Base-by-base conservation (phyloP, 768 basidiomycete species). In the Kwoniella shandongensis region DNA sequence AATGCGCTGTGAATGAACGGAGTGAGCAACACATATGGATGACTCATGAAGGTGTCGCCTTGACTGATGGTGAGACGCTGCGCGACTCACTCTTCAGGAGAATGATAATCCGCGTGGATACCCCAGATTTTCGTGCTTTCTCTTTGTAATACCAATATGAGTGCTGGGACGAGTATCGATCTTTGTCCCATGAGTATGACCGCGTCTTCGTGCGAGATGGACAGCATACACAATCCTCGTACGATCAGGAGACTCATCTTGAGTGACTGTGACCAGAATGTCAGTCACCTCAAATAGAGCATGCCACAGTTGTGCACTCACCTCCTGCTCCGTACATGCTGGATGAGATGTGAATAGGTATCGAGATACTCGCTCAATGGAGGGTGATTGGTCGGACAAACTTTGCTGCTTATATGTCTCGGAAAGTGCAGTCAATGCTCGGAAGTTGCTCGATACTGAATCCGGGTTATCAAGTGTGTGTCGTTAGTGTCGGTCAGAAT, bases 41-140 rank as follows among this genome's bases (percentile, higher is more conserved):
- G 32, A 32, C 32, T 32, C 32, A 32, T 32, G n/a, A n/a, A n/a
- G n/a, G n/a, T n/a, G n/a, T n/a, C n/a, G n/a, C n/a, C n/a, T n/a
- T n/a, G n/a, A n/a, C 32, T 32, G 32, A 32, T 32, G 13, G 32
- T 32, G n/a, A n/a, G n/a, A n/a, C n/a, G n/a, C n/a, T 13, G 32
- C 32, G 13, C 32, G 32, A 65, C 67, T 57, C 27, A 73, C 71
- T 51, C 48, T 20, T 53, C 20, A 3, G 59, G 17, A 1, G 52
- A 27, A 8, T 54, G 38, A 1, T 46, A 25, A 0, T 61, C 51
- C 2, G 48, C 26, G 17, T 61, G 45, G 0, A 74, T 53, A 1
- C 74, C 74, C 66, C 70, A 73, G 15, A 76, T 56, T 23, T 61
- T 58, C 12, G 44, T 52, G 12, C 63, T 56, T 32, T 69, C 66